Evolutionary conservation across 2,329 filamentous ascomycete genomes (phyloP), one percentile per base, ranked within the genome.

Genomic region (Cordyceps cateniannulata): DNA sequence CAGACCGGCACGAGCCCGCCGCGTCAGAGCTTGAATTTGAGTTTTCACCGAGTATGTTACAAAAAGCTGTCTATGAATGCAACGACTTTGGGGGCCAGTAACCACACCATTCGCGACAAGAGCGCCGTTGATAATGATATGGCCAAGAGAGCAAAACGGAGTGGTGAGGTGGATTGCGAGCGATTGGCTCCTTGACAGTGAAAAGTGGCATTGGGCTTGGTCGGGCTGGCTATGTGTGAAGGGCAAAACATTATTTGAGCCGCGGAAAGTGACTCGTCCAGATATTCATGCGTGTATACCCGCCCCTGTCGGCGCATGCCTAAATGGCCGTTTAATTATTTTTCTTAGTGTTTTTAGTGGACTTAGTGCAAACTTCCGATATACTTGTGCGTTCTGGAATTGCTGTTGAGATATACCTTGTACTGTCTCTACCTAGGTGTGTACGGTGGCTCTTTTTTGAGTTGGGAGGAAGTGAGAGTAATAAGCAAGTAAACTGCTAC

Each of bases 361-460:
- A 78, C 78, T 83, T 85, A 84, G 85, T 85, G 79, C 81, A 82
- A 77, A 83, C 82, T 83, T 82, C 78, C 79, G 75, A 76, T 76
- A 75, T 75, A 74, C 62, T 68, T 68, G 57, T 49, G 67, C 63
- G 64, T 44, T 18, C 47, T 60, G 16, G 0, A 47, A 18, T 29
- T 18, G 14, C 20, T 12, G n/a, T 18, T 18, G 27, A 20, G 29
- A 2, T 4, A 27, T 38, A 6, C 32, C n/a, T 49, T 57, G 16
- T 25, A 16, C 27, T 40, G 40, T 18, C 22, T 57, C 16, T 57
- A 57, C 45, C 5, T 57, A 57, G 32, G 54, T 40, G 18, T 16
- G n/a, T n/a, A n/a, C n/a, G 12, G 22, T 49, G 25, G 20, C 27
- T 56, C 18, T 18, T n/a, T 12, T 25, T 12, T 18, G 24, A n/a